Conservation (phyloP, 345 rosid genomes). For the Alliaria petiolata region DNA sequence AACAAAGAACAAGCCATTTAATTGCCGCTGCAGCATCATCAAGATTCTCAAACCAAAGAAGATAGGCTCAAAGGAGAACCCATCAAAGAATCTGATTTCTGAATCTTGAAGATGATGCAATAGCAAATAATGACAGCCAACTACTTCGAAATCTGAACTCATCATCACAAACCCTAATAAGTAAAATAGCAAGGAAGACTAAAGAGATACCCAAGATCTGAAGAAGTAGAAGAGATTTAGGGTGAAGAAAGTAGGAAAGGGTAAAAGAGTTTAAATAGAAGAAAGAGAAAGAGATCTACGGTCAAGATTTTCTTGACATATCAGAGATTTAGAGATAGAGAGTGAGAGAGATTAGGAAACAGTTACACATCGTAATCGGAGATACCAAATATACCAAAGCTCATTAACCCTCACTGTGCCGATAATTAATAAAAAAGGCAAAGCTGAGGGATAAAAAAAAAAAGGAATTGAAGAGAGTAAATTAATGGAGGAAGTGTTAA, state of each 20-base stretch:
- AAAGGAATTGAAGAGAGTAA: slow-evolving; percentile 20
- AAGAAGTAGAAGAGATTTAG: slow-evolving; percentile 10
- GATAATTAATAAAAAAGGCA: slow-evolving; percentile 9
- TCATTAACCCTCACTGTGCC: slow-evolving; percentile 28
- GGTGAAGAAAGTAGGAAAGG: slow-evolving; percentile 17
- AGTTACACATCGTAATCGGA: slow-evolving; percentile 33
- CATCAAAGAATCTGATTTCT: slow-evolving; percentile 28
- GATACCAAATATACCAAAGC: slow-evolving; percentile 28
- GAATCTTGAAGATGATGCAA: slow-evolving; percentile 38
- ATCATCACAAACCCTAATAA: slow-evolving; percentile 12
- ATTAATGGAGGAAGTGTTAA: slow-evolving; percentile 16
- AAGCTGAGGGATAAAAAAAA: slow-evolving; percentile 14
- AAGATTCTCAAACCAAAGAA: slow-evolving; percentile 35
- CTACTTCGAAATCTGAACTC: slow-evolving; percentile 4
- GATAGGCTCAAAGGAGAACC: slow-evolving; percentile 15
- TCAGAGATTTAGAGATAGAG: slow-evolving; percentile 5
- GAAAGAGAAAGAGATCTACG: slow-evolving; percentile 25
- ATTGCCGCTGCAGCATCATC: slow-evolving; percentile 39
- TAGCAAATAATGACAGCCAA: slow-evolving; percentile 31
- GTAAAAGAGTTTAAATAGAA: slow-evolving; percentile 31
- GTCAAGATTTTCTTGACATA: slow-evolving; percentile 28
- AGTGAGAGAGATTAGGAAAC: slow-evolving; percentile 29
- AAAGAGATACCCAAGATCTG: slow-evolving; percentile 6
- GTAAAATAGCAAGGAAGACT: not conserved
- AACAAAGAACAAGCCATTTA: slow-evolving; percentile 10